Conservation (phyloP, 768 basidiomycete genomes). For the Boletus vinaceobasis region DNA sequence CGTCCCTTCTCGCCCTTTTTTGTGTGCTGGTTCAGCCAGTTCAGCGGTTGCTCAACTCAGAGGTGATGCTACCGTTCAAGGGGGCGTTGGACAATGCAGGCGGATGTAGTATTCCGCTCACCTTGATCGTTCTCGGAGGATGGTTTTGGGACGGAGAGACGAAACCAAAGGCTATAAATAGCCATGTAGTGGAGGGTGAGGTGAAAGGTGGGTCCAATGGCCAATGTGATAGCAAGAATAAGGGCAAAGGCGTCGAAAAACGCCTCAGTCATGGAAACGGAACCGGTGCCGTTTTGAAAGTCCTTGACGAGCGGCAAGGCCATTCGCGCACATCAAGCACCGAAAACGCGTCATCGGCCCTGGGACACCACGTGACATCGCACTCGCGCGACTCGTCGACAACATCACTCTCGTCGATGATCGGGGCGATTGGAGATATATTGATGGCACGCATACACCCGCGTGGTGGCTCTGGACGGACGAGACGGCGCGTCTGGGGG, state of each 20-base stretch:
- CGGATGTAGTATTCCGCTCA: slow-evolving; percentile 81
- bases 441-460: slow-evolving; percentile 8
- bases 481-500: background rate
- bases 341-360: background rate
- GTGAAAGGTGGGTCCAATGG: background rate
- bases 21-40: slow-evolving; percentile 76
- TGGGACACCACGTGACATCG: background rate
- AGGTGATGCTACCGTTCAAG: slow-evolving; percentile 61
- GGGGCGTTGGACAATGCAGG: slow-evolving; percentile 67
- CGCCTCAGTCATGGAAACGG: background rate
- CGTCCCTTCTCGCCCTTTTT: slow-evolving; percentile 67
- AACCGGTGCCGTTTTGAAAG: background rate
- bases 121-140: slow-evolving; percentile 87
- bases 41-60: slow-evolving; percentile 61
- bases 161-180: background rate
- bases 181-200: background rate
- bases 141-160: slow-evolving; percentile 65
- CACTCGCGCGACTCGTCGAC: slow-evolving; percentile 13
- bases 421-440: slow-evolving; percentile 19
- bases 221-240: background rate
- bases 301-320: background rate
- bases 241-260: slow-evolving; percentile 7
- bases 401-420: slow-evolving; percentile 17
- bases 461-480: background rate
- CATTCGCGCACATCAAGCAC: background rate